Evolutionary conservation across 1,284 basidiomycete genomes (phyloP).

Genomic region (Cystobasidiaceae sp.): DNA sequence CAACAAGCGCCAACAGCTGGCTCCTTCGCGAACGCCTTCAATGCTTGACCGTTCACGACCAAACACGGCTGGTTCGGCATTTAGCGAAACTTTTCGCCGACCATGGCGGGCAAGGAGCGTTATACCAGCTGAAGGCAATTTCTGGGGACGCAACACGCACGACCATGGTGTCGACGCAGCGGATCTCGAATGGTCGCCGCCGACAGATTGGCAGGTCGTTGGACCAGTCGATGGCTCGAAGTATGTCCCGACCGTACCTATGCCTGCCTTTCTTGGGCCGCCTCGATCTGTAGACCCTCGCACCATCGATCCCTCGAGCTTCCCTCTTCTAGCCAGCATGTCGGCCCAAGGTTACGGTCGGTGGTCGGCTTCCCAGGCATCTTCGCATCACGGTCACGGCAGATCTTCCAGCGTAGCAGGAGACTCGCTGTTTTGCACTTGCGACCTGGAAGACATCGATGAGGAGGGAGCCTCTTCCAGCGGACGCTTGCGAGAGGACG

Average conservation of each 20-base stretch:
- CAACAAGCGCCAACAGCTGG: neutral
- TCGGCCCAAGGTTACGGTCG: neutral
- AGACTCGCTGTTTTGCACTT: conserved; percentile 21
- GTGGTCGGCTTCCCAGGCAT: conserved; percentile 1
- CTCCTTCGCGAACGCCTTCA: too few relatives aligned
- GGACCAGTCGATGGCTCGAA: neutral
- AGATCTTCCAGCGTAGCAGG: conserved; percentile 11
- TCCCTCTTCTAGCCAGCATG: neutral
- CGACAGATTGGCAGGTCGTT: conserved; percentile 11
- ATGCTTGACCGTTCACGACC: neutral
- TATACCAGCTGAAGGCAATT: too few relatives aligned
- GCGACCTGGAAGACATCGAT: conserved; percentile 23
- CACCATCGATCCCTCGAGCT: conserved; percentile 19
- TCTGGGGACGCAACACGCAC: too few relatives aligned
- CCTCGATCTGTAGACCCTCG: conserved; percentile 1
- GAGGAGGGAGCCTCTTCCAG: neutral
- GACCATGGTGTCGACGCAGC: neutral
- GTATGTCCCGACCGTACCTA: conserved; percentile 6
- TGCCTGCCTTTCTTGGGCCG: conserved; percentile 25
- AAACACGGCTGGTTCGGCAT: neutral
- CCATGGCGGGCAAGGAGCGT: too few relatives aligned
- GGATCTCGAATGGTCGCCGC: conserved; percentile 16
- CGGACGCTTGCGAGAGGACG: neutral
- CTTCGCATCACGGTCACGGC: neutral
- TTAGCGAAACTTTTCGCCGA: conserved; percentile 16